Conservation (phyloP, 2,329 filamentous ascomycete genomes). For the Aspergillus sp. region DNA sequence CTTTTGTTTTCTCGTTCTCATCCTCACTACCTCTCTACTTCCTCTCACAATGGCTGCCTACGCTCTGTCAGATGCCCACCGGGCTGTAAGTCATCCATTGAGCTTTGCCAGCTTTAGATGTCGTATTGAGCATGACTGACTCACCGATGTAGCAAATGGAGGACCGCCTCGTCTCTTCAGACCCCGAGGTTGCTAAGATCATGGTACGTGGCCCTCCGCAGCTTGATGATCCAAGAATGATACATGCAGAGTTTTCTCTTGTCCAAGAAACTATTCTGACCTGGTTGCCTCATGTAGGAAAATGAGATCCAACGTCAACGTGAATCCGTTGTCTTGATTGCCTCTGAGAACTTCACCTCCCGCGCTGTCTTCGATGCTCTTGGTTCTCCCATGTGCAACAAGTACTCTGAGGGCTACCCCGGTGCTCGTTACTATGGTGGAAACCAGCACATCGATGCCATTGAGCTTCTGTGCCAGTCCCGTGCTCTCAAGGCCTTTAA, state of each 20-base stretch:
- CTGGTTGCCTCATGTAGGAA: conserved; percentile 56
- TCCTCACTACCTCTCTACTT: conserved; percentile 1
- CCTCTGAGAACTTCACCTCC: conserved; percentile 98
- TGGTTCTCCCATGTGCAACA: conserved; percentile 94
- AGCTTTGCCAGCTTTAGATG: neutral
- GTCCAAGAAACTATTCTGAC: conserved; percentile 28
- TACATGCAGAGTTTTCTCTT: neutral
- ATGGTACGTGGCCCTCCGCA: conserved; percentile 65
- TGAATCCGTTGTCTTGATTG: conserved; percentile 98
- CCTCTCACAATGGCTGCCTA: conserved; percentile 51
- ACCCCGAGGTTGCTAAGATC: conserved; percentile 92
- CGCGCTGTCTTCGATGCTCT: conserved; percentile 97
- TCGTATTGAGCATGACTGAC: conserved; percentile 31
- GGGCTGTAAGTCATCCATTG: conserved; percentile 54
- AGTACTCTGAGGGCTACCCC: conserved; percentile 98
- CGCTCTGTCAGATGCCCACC: conserved; percentile 65
- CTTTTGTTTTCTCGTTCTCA: conserved; percentile 8
- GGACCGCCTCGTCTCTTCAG: conserved; percentile 85
- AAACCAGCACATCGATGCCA: conserved; percentile 97
- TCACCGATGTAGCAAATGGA: conserved; percentile 75
- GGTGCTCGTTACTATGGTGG: conserved; percentile 98
- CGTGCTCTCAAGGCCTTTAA: conserved; percentile 91
- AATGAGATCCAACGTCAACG: conserved; percentile 94
- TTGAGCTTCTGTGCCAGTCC: conserved; percentile 92
- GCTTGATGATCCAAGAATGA: neutral